Evolutionary conservation across 2,329 filamentous ascomycete species (phyloP), one percentile per base, ranked within the genome.

Genomic region (Trichoderma sp.): DNA sequence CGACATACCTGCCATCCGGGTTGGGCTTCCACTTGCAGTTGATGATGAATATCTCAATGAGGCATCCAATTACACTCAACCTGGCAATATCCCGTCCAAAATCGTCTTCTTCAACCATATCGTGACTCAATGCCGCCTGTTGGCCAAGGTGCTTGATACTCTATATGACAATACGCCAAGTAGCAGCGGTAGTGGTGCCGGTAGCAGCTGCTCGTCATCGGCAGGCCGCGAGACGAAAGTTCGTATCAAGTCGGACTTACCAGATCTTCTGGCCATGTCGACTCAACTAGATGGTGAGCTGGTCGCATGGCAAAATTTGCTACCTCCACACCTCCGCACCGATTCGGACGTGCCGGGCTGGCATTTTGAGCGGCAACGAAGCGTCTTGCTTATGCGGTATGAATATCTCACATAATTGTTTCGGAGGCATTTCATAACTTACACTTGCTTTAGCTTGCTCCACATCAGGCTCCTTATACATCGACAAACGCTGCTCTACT

Each of bases 401-500:
- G 62, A 24, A 3, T 19, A 33, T 19, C 16, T 33, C 4, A n/a
- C 19, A 55, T 16, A 7, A 19, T 8, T 29, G 27, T 29, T 29
- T 11, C 8, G 5, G 4, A 4, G 0, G 0, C 19, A 10, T 5
- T 11, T 3, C 8, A 35, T 49, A 16, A 24, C 31, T 66, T 14
- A 49, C 43, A 24, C 19, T 31, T 21, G 1, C 14, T 33, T 13
- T 65, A 66, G 63, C 13, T 66, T 66, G n/a, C 63, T 66, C 13
- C 63, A 66, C 31, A 66, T 66, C 16, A 37, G 63, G 19, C 63
- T 66, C n/a, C 63, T 66, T 47, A 66, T 58, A n/a, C 63, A 66
- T 40, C 63, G 63, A 2, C 63, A 66, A 58, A 66, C 63, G 16
- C 37, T 66, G 19, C 63, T 66, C n/a, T 66, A 66, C n/a, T 56